Percentiles rank a stretch among this genome's conserved stretches.
These are phyloP conservation scores for Pseudogymnoascus sp. DNA, from an alignment of 2,329 filamentous ascomycete species.

Conservation along the genomic window DNA sequence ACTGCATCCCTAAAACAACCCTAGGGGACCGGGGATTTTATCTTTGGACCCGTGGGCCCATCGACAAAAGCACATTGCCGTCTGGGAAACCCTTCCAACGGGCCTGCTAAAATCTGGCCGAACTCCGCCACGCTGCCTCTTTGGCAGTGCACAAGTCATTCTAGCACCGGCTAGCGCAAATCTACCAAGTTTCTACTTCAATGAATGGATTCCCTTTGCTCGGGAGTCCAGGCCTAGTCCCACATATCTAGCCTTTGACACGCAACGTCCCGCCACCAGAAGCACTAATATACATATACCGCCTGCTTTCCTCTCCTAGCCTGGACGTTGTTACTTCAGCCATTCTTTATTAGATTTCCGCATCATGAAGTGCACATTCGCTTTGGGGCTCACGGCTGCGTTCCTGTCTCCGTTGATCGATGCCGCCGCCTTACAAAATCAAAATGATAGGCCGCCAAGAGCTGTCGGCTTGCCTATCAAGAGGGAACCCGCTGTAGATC, in stretches of 20 bases:
- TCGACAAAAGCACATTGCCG: neutral
- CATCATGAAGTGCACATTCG: neutral
- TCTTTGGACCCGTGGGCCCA: conserved; percentile 4
- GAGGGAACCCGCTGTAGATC: conserved; percentile 21
- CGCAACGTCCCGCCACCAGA: neutral
- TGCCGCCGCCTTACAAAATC: conserved; percentile 22
- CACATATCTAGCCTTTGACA: conserved; percentile 1
- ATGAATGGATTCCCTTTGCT: neutral
- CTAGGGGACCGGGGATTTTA: neutral
- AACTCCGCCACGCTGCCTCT: neutral
- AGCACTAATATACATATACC: conserved; percentile 1
- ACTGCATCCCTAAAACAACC: neutral
- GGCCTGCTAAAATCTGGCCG: neutral
- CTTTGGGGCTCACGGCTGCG: conserved; percentile 21
- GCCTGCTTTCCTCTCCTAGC: neutral
- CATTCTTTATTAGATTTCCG: neutral
- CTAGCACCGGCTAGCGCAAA: neutral
- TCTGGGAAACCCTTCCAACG: neutral
- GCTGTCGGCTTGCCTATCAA: conserved; percentile 27
- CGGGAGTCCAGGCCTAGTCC: neutral
- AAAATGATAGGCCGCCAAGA: conserved; percentile 22
- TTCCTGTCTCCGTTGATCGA: conserved; percentile 23
- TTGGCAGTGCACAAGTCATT: conserved; percentile 2
- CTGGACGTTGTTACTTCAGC: neutral
- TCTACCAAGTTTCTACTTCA: neutral